phyloP scores from a whole-genome alignment of 495 filamentous ascomycete species.

The Trypethelium eluteriae region DNA sequence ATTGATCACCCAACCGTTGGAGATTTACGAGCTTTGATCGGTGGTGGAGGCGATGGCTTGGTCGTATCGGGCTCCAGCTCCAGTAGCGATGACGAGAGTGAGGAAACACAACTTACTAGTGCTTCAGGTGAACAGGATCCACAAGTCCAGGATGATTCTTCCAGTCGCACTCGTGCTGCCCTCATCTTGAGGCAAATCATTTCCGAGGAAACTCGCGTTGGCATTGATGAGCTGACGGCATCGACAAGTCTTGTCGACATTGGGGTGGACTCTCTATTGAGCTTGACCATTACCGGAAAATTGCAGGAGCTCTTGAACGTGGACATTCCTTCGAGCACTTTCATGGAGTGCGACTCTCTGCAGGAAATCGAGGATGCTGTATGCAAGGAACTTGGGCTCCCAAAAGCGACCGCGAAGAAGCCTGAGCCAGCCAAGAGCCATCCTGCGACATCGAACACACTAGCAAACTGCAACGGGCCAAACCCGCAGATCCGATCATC shows the following conservation, averaged over 20 bases:
- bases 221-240: constrained; percentile 51
- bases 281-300: constrained; percentile 43
- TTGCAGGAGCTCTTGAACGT: constrained; percentile 40
- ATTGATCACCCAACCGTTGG: constrained; percentile 14
- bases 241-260: constrained; percentile 42
- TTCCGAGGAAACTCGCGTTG: constrained; percentile 59
- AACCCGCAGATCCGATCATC: no score
- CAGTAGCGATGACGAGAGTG: not conserved
- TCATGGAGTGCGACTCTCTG: not conserved
- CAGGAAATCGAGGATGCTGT: no score
- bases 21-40: constrained; percentile 10
- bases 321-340: not conserved
- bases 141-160: constrained; percentile 15
- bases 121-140: constrained; percentile 26
- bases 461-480: no score
- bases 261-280: constrained; percentile 49
- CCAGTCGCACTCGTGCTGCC: constrained; percentile 30
- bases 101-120: constrained; percentile 11
- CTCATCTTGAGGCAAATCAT: constrained; percentile 51
- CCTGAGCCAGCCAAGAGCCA: no score
- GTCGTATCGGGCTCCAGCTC: not conserved
- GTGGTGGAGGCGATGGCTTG: not conserved
- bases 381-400: no score
- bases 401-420: no score
- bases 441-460: no score